phyloP scores from a whole-genome alignment of 345 rosid genomes.

The Camelina neglecta region DNA sequence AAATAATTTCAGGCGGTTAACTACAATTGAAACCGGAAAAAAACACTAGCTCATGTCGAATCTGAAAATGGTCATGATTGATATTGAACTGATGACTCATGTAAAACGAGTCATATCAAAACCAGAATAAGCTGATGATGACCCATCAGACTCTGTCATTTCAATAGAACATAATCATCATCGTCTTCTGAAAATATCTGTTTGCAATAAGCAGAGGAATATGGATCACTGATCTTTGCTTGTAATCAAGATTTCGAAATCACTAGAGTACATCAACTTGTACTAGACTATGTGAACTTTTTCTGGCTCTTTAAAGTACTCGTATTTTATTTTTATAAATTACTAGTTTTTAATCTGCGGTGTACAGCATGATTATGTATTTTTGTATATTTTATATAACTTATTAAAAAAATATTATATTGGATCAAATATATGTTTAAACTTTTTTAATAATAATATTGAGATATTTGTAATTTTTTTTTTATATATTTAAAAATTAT shows the following conservation, averaged over 20 bases:
- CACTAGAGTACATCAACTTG: constrained; percentile 18
- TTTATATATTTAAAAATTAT: no score
- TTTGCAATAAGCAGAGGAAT: not conserved
- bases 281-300: not conserved
- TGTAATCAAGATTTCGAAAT: not conserved
- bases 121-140: not conserved
- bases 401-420: no score
- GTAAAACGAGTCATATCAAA: constrained; percentile 6
- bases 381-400: no score
- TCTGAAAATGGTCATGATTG: not conserved
- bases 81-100: not conserved
- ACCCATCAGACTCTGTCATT: constrained; percentile 1
- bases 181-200: not conserved
- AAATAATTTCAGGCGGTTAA: not conserved
- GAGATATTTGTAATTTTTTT: no score
- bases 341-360: no score
- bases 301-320: not conserved
- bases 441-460: no score
- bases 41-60: not conserved
- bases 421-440: no score
- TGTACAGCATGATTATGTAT: no score
- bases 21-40: not conserved
- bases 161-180: not conserved
- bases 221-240: not conserved
- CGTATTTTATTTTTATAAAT: not conserved